A percentile compares a stretch with the other conserved stretches of the same genome.
Evolutionary conservation across 106 monocot genomes (phyloP).

Genomic region (Phalaenopsis aphrodite): DNA sequence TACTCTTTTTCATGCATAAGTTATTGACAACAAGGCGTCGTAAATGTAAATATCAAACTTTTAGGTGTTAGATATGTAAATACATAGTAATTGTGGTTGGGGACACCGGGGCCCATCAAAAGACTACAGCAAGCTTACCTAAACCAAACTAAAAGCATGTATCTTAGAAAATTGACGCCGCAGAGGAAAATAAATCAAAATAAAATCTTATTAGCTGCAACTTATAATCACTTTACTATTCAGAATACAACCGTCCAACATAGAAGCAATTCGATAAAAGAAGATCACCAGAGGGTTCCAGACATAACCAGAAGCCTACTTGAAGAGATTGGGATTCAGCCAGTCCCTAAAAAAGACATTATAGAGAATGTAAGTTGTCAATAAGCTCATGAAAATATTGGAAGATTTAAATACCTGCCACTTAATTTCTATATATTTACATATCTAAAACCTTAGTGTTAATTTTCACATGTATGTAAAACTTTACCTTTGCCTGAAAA

Average conservation of each 20-base stretch:
- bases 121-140: neutral
- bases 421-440: too few species aligned
- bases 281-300: neutral
- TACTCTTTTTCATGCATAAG: too few species aligned
- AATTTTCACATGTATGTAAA: too few species aligned
- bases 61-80: too few species aligned
- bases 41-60: too few species aligned
- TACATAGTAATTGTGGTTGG: too few species aligned
- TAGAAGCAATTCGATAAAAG: neutral
- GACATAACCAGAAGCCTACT: slow-evolving; percentile 14
- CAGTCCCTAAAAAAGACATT: slow-evolving; percentile 40
- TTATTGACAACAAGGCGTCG: too few species aligned
- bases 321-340: slow-evolving; percentile 51
- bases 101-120: neutral
- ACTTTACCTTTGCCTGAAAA: too few species aligned
- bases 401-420: too few species aligned
- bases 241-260: neutral
- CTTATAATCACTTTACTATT: neutral
- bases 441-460: too few species aligned
- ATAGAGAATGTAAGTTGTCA: neutral
- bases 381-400: neutral
- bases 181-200: neutral
- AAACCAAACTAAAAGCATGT: neutral
- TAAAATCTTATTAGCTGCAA: neutral
- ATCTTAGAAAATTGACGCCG: too few species aligned